phyloP scores from a whole-genome alignment of 345 rosid species.

The Reutealis trisperma region DNA sequence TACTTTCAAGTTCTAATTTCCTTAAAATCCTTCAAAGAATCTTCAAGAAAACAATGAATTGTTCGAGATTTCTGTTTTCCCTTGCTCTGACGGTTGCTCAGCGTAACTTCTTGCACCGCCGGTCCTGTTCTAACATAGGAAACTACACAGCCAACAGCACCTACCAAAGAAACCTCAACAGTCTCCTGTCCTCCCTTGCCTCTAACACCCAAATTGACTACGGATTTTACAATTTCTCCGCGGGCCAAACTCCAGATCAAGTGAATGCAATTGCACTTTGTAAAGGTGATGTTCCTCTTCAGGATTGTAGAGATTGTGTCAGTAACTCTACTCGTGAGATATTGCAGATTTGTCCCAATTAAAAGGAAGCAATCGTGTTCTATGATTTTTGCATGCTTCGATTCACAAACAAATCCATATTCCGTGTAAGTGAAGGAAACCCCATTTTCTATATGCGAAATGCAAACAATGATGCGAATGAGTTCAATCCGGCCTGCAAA shows the following conservation, averaged over 20 bases:
- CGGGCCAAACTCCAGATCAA: constrained; percentile 24
- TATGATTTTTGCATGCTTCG: constrained; percentile 27
- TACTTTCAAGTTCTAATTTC: too few relatives aligned
- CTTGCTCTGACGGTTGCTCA: too few relatives aligned
- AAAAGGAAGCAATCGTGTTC: constrained; percentile 16
- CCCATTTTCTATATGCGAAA: background rate
- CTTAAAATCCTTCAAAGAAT: too few relatives aligned
- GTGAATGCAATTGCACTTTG: constrained; percentile 28
- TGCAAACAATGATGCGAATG: background rate
- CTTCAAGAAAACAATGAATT: too few relatives aligned
- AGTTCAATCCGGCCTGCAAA: constrained; percentile 20
- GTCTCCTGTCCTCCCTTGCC: constrained; percentile 36
- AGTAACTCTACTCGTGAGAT: background rate
- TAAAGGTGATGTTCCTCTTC: constrained; percentile 7
- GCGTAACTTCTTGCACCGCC: too few relatives aligned
- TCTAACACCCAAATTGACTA: constrained; percentile 27
- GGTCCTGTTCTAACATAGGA: constrained; percentile 13
- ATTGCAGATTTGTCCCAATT: constrained; percentile 15
- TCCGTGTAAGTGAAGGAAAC: constrained; percentile 11
- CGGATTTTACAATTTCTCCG: constrained; percentile 45
- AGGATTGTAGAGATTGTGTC: background rate
- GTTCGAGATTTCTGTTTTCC: too few relatives aligned
- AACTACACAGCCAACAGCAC: constrained; percentile 41
- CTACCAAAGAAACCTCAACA: constrained; percentile 41
- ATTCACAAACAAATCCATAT: constrained; percentile 21